Conservation (phyloP, 1,284 basidiomycete genomes). For the Ganoderma sp. region DNA sequence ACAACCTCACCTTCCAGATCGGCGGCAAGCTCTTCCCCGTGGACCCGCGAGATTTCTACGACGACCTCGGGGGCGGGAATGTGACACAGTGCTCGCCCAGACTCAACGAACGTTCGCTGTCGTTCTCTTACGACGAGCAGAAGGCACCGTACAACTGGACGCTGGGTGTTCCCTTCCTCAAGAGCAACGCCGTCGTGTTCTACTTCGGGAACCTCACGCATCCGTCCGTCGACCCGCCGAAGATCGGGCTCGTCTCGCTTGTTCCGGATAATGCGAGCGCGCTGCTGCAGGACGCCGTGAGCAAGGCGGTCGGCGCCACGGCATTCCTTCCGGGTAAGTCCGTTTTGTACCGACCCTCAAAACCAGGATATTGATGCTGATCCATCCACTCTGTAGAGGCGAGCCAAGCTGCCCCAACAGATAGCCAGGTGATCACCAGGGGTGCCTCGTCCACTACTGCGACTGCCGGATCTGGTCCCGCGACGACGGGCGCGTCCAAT, state of each 20-base stretch:
- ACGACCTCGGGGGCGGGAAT: slow-evolving; percentile 44
- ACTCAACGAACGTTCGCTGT: slow-evolving; percentile 48
- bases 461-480: not conserved
- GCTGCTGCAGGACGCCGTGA: slow-evolving; percentile 47
- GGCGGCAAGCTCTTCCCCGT: slow-evolving; percentile 67
- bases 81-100: slow-evolving; percentile 50
- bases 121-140: not conserved
- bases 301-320: slow-evolving; percentile 44
- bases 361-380: too few relatives aligned
- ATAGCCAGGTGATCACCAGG: not conserved
- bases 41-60: slow-evolving; percentile 67
- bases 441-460: not conserved
- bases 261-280: slow-evolving; percentile 58
- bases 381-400: not conserved
- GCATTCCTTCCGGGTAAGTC: slow-evolving; percentile 40
- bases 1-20: slow-evolving; percentile 54
- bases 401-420: slow-evolving; percentile 14
- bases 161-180: slow-evolving; percentile 49
- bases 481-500: not conserved
- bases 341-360: not conserved
- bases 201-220: slow-evolving; percentile 70
- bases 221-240: slow-evolving; percentile 66
- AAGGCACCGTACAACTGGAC: slow-evolving; percentile 39
- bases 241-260: slow-evolving; percentile 71
- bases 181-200: slow-evolving; percentile 54